These are phyloP conservation scores for Panicum virgatum DNA, from an alignment of 202 grass and related monocot genomes.

Conservation along the genomic window DNA sequence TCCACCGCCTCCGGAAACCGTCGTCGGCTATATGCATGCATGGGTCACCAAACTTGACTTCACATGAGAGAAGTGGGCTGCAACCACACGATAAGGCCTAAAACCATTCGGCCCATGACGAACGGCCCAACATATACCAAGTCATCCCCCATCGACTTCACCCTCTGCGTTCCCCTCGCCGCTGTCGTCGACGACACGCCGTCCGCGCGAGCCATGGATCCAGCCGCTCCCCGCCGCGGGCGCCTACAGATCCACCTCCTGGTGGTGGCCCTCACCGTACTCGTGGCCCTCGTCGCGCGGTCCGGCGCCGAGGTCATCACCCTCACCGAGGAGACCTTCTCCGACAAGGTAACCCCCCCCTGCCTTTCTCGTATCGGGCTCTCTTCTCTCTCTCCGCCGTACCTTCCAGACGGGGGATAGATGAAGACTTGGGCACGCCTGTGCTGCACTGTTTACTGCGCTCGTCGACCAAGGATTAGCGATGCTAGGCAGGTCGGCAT, in stretches of 20 bases:
- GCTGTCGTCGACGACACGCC: neutral
- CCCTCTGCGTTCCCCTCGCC: neutral
- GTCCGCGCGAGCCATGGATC: conserved; percentile 62
- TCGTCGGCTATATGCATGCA: too few relatives aligned
- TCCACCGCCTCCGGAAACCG: too few relatives aligned
- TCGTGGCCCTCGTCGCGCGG: neutral
- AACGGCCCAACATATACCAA: too few relatives aligned
- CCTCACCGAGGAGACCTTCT: conserved; percentile 90
- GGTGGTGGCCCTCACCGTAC: neutral
- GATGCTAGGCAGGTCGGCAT: neutral
- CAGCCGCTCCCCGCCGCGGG: conserved; percentile 26
- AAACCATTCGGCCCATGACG: too few relatives aligned
- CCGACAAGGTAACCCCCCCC: conserved; percentile 66
- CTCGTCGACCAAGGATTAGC: neutral
- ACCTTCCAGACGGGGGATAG: neutral
- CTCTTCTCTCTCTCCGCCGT: neutral
- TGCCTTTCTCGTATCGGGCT: neutral
- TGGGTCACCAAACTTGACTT: too few relatives aligned
- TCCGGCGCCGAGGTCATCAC: conserved; percentile 74
- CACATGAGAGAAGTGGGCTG: too few relatives aligned
- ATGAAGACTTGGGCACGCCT: neutral
- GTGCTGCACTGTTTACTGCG: neutral
- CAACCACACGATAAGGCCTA: too few relatives aligned
- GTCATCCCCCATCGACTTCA: neutral
- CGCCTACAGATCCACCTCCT: conserved; percentile 31